Evolutionary conservation across 140 eudicot species (phyloP), one percentile per base, ranked within the genome.

Genomic region (Artemisia princeps): DNA sequence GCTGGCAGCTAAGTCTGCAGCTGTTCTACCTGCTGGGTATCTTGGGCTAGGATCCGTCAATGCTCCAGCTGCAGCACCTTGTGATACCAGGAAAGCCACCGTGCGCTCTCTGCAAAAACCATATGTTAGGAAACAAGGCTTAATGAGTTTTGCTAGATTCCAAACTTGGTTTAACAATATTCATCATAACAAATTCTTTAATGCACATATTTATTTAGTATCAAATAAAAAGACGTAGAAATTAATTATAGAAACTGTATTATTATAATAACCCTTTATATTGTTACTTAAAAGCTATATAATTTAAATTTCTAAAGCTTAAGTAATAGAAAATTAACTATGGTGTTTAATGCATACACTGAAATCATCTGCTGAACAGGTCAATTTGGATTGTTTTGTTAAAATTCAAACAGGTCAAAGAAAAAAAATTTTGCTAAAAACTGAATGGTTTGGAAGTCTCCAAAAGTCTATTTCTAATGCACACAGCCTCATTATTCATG

Each of bases 1-100:
- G 62, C 82, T 78, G 67, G 90, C 74, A 51, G 99, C 99, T 10
- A 92, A 76, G 74, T 88, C 99, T 2, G 95, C 90, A 13, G 99
- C 83, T 64, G 94, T 72, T 80, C 87, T 76, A 52, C 94, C 99
- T 26, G 86, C 37, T 42, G 97, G 90, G 64, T 82, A 78, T 75
- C 60, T 75, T 37, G 95, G 95, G 6, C 88, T 71, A 33, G 99
- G 96, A 73, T 92, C 96, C 4, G 99, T 82, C 59, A 92, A 69
- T 78, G 82, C 80, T 66, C 96, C 99, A 10, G 99, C 86, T 69
- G 77, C 81, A 52, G 96, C 96, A 53, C 86, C 96, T 55, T 79
- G 84, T 22, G 96, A 78, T 20, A 92, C 78, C 20, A 92, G 86
- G 64, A 78, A 78, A 69, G 80, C 95, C 75, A 92, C 99, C 23